Base-by-base conservation (phyloP, 345 rosid species). In the Citrus inodora region DNA sequence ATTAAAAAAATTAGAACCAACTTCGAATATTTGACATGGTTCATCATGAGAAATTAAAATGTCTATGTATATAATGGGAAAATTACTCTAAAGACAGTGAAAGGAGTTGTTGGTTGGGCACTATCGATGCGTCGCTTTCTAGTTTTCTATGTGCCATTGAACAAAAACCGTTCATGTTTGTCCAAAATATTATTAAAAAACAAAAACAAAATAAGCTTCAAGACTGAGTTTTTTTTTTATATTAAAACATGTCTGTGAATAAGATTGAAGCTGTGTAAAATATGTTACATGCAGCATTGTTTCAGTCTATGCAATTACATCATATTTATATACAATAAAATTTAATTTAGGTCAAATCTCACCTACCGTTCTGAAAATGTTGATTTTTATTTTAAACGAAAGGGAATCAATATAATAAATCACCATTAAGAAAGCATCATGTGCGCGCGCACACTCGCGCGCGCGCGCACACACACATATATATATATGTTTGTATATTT, bases 371-470 rank as follows among this genome's bases (percentile, higher is more conserved):
- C 62, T 79, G 58, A 59, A 71, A 73, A 24, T 16, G 42, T 28
- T 64, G 4, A 40, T 37, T 64, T 21, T 22, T 35, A 46, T 75
- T 9, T 32, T 17, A 25, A 22, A n/a, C 1, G 11, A 9, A 51
- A 70, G 37, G 16, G 67, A 58, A 79, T 71, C 60, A 75, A 76
- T 82, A 55, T 38, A 37, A 70, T 42, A 79, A 82, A 75, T 24
- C 71, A 46, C 72, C 77, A 28, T 28, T 78, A 40, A 32, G 1
- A 64, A 30, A 0, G 3, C 1, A 4, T 28, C 6, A 13, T 25
- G 25, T 25, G 25, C 27, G 27, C 27, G 27, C 1, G 27, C 27
- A 0, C 27, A 1, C 27, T 1, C 27, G 27, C 27, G 27, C 27
- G 27, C 27, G 27, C 27, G 27, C 27, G 27, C 1, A 4, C 5